Evolutionary conservation across 345 rosid genomes (phyloP).

Genomic region (Alliaria petiolata): DNA sequence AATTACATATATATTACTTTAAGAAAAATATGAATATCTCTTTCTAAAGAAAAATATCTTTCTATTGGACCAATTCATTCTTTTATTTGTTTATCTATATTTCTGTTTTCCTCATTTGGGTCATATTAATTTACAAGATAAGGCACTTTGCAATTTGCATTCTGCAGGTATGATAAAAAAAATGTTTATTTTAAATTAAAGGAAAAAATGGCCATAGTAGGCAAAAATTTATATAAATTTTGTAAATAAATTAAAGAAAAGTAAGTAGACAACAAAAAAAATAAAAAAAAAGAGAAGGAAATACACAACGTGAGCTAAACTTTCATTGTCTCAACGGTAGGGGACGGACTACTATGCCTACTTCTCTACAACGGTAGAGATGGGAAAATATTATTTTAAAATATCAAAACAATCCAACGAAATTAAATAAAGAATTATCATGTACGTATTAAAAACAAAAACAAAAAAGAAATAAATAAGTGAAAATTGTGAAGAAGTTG

Average conservation of each 20-base stretch:
- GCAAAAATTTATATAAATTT: too few species aligned
- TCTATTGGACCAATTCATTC: conserved; percentile 18
- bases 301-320: background rate
- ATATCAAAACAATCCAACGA: background rate
- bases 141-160: conserved; percentile 8
- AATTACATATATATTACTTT: background rate
- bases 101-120: background rate
- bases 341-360: background rate
- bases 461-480: background rate
- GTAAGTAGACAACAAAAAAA: too few species aligned
- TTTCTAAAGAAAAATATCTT: background rate
- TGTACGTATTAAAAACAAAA: background rate
- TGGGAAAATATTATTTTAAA: background rate
- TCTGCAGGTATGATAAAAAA: background rate
- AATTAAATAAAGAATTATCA: background rate
- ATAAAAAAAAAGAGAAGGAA: too few species aligned
- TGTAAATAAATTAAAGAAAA: too few species aligned
- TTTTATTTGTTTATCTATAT: background rate
- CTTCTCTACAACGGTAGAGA: conserved; percentile 18
- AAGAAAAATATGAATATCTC: background rate
- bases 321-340: conserved; percentile 14
- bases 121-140: conserved; percentile 5
- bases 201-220: too few species aligned
- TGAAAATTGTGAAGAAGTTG: conserved; percentile 18
- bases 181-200: background rate